phyloP scores from a whole-genome alignment of 1,139 yeast genomes.

The Protomyces macrosporus region DNA sequence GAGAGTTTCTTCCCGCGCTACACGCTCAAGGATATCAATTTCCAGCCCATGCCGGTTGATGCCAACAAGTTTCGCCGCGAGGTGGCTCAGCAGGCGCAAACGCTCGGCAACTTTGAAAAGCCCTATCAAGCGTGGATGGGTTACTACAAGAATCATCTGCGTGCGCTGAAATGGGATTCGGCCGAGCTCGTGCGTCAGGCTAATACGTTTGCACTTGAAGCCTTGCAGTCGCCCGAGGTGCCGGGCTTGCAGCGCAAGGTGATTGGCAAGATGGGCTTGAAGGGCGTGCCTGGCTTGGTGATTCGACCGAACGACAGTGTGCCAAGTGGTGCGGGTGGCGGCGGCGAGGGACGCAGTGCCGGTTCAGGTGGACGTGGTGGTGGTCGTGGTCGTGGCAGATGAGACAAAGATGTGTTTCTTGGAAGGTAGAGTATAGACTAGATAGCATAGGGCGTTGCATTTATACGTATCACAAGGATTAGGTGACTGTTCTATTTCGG shows the following conservation, averaged over 20 bases:
- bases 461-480: too few species aligned
- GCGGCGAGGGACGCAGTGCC: conserved; percentile 1
- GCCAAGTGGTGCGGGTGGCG: conserved; percentile 4
- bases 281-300: conserved; percentile 22
- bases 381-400: conserved; percentile 6
- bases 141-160: conserved; percentile 18
- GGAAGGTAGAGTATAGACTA: not conserved
- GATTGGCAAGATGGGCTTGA: conserved; percentile 26
- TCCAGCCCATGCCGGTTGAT: conserved; percentile 9
- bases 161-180: conserved; percentile 11
- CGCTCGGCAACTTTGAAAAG: conserved; percentile 11
- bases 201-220: conserved; percentile 9
- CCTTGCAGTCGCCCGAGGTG: conserved; percentile 18
- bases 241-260: conserved; percentile 14
- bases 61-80: not conserved
- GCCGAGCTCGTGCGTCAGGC: conserved; percentile 17
- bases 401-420: not conserved
- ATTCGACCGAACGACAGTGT: conserved; percentile 10
- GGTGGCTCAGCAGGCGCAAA: conserved; percentile 5
- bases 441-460: not conserved
- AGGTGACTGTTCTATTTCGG: not conserved
- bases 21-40: conserved; percentile 43
- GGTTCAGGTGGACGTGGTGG: conserved; percentile 5
- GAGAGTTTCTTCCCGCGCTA: conserved; percentile 92
- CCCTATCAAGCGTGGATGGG: conserved; percentile 26